Evolutionary conservation across 352 stramenopile genomes (phyloP).

Genomic region (Phytophthora syringae): DNA sequence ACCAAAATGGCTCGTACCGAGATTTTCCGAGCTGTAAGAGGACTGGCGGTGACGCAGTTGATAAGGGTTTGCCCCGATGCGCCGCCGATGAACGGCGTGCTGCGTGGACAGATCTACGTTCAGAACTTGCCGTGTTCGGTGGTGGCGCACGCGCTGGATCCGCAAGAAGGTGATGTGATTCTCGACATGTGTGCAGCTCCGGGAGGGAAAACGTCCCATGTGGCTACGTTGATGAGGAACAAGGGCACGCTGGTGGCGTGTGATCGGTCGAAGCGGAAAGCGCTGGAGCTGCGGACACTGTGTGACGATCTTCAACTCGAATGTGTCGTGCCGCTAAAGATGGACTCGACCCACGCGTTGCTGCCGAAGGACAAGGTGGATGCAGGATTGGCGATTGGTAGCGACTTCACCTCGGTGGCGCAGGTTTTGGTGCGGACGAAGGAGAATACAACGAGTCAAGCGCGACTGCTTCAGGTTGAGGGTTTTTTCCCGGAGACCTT

Average conservation of each 20-base stretch:
- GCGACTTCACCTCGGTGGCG: conserved; percentile 43
- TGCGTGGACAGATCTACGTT: conserved; percentile 87
- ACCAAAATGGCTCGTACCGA: conserved; percentile 80
- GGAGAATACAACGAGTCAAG: conserved; percentile 46
- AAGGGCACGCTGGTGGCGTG: conserved; percentile 85
- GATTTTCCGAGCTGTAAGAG: conserved; percentile 75
- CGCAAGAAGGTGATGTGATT: conserved; percentile 85
- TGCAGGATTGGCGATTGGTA: conserved; percentile 9
- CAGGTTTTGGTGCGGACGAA: conserved; percentile 70
- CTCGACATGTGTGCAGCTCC: conserved; percentile 95
- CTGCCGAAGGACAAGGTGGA: conserved; percentile 51
- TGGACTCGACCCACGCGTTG: conserved; percentile 92
- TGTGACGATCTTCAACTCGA: conserved; percentile 75
- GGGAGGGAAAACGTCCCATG: conserved; percentile 93
- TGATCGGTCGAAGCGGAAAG: conserved; percentile 93
- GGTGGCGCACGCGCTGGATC: conserved; percentile 90
- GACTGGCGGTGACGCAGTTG: conserved; percentile 68
- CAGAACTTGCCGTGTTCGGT: conserved; percentile 95
- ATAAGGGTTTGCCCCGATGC: conserved; percentile 82
- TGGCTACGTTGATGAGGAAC: conserved; percentile 93
- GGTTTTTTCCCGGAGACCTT: conserved; percentile 94
- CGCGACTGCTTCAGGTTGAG: conserved; percentile 79
- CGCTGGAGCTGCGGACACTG: conserved; percentile 73
- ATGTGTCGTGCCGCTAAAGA: conserved; percentile 59
- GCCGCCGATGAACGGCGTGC: conserved; percentile 89